Conservation (phyloP, 768 basidiomycete species). For the Tulasnella calospora region DNA sequence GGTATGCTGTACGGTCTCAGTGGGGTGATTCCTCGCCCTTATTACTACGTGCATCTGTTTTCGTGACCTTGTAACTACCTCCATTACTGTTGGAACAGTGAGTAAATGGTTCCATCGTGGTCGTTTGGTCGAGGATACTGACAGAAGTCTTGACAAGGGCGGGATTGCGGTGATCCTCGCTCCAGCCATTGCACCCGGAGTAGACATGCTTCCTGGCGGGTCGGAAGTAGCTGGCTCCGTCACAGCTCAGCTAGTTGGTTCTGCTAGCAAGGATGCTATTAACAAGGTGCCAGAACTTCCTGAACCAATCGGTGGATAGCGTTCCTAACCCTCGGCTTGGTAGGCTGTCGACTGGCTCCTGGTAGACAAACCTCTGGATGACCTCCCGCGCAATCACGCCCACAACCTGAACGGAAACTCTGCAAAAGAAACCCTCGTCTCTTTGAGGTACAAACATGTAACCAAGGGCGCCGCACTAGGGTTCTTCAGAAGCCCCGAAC, state of each 20-base stretch:
- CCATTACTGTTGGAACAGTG: conserved; percentile 52
- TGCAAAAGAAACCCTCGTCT: conserved; percentile 54
- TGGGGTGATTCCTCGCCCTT: conserved; percentile 64
- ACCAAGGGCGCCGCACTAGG: conserved; percentile 12
- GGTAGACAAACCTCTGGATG: conserved; percentile 43
- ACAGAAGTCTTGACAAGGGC: conserved; percentile 32
- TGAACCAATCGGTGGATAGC: not conserved
- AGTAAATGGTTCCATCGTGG: conserved; percentile 33
- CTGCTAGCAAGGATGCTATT: conserved; percentile 49
- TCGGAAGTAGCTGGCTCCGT: conserved; percentile 53
- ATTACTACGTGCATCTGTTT: conserved; percentile 58
- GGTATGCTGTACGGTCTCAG: no score
- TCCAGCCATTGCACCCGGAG: conserved; percentile 53
- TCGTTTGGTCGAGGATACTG: not conserved
- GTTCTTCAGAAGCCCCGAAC: conserved; percentile 57
- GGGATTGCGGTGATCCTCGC: conserved; percentile 45
- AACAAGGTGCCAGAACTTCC: conserved; percentile 37
- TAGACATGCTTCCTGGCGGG: conserved; percentile 44
- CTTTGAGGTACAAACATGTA: conserved; percentile 40
- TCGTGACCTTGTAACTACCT: conserved; percentile 57
- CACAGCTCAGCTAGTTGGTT: conserved; percentile 53
- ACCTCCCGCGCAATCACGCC: conserved; percentile 51
- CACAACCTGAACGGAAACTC: conserved; percentile 52
- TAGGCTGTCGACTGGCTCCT: conserved; percentile 46
- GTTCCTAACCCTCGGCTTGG: not conserved